Evolutionary conservation across 164 flowering plant genomes (phyloP), one percentile per base, ranked within the genome.

Genomic region (Nelumbo lutea): DNA sequence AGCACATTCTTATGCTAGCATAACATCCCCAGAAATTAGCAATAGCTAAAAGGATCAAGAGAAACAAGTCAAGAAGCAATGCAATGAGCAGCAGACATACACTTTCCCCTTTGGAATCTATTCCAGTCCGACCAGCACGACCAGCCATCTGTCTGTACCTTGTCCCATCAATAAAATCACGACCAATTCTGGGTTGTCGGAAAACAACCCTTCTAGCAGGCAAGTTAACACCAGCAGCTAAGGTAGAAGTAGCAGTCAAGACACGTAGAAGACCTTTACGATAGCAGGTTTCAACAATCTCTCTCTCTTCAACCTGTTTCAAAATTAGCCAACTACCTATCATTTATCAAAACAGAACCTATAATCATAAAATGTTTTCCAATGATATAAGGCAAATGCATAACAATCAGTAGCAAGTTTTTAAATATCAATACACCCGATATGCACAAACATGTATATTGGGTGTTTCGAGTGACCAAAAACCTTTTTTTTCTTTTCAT

Each of bases 61-160:
- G 13, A 10, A 57, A 67, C 59, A 68, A 52, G 38, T 46, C 48
- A 4, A 58, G 51, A 40, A 62, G 14, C 48, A 66, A 27, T 14
- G 62, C 13, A 69, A 53, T 41, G 46, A 63, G 66, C 14, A 52
- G 51, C 55, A 39, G 61, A 75, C 97, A 66, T 89, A 95, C 99
- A 85, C 99, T 95, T 88, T 95, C 98, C 61, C 99, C 98, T 80
- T 85, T 87, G 6, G 98, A 85, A 82, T 95, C 99, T 69, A 95
- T 95, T 73, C 99, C 99, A 77, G 98, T 95, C 57, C 98, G 90
- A 65, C 99, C 99, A 70, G 98, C 99, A 66, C 99, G 89, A 74
- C 98, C 99, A 78, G 99, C 84, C 98, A 95, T 95, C 79, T 92
- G 99, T 69, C 66, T 83, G 75, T 95, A 95, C 84, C 97, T 85